These are phyloP conservation scores for Gracilariopsis chorda DNA, from an alignment of 23 red algal genomes.

Conservation along the genomic window DNA sequence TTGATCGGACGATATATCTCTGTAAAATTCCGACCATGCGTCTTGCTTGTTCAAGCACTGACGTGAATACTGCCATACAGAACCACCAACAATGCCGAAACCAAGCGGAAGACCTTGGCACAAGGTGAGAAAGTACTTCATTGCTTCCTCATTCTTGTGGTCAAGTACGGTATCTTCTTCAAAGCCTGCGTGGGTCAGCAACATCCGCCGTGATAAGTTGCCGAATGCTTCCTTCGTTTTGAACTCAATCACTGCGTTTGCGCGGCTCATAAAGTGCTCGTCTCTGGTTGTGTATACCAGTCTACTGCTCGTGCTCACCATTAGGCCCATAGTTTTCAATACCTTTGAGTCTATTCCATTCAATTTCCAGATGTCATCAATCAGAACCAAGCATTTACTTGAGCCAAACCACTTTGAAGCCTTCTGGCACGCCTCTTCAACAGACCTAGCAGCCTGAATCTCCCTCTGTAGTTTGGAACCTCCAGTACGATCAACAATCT, in stretches of 20 bases:
- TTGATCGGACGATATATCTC: neutral
- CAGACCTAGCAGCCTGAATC: neutral
- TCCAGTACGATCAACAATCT: conserved; percentile 1
- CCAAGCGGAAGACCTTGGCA: neutral
- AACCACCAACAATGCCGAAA: neutral
- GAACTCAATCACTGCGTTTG: neutral
- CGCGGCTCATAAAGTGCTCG: neutral
- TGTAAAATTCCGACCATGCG: neutral
- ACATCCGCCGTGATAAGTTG: neutral
- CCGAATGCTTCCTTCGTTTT: neutral
- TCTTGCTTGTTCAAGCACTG: neutral
- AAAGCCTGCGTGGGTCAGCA: neutral
- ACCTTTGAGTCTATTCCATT: neutral
- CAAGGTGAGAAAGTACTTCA: neutral
- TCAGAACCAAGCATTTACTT: neutral
- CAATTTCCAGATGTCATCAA: neutral
- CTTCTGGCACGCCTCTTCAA: neutral
- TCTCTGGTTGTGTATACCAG: neutral
- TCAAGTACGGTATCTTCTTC: neutral
- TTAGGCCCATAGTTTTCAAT: neutral
- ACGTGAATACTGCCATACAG: neutral
- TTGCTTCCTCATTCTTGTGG: neutral
- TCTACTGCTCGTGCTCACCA: neutral
- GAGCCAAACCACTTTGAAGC: neutral
- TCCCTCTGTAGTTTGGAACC: neutral